Base-by-base conservation (phyloP, 345 rosid genomes). In the Excoecaria cochinchinensis region DNA sequence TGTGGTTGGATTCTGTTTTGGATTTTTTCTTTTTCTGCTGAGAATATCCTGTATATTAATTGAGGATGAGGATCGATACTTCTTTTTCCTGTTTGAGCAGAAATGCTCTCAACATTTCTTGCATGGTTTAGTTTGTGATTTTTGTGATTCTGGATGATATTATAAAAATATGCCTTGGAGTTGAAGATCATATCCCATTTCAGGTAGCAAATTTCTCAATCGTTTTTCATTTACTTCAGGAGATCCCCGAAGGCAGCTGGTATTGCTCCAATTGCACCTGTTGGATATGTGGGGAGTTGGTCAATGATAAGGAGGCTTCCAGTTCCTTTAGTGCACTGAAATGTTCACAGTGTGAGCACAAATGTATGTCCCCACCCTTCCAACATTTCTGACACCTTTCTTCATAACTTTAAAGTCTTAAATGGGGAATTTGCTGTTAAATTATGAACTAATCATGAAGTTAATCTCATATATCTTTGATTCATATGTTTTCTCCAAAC, bases 181-280 rank as follows among this genome's bases (percentile, higher is more conserved):
- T 61, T 24, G 59, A 17, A 44, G 57, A 42, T 70, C 70, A 3
- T 78, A 67, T 65, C 12, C 55, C 11, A 25, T 19, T 72, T 76
- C 67, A 60, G 75, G 40, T 63, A 75, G 67, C 40, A 25, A 58
- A 71, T 72, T 80, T 56, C 46, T 8, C 53, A 50, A 48, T 60
- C 76, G 42, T 47, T n/a, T 25, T 71, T 63, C 17, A 51, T 73
- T 79, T 52, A 75, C 78, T 74, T 53, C 87, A 95, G 99, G 97
- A 87, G 76, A 89, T 95, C 71, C 99, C 99, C 40, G 92, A 93
- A 67, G 95, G 94, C 78, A 86, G 83, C 82, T 95, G 99, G 99
- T 95, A 92, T 86, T 95, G 99, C 84, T 78, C 90, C 70, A 91
- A 86, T 74, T 95, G 99, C 86, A 91, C 91, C 60, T 95, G 99